Evolutionary conservation across 2,329 filamentous ascomycete genomes (phyloP).

Genomic region (Geosmithia putterillii): DNA sequence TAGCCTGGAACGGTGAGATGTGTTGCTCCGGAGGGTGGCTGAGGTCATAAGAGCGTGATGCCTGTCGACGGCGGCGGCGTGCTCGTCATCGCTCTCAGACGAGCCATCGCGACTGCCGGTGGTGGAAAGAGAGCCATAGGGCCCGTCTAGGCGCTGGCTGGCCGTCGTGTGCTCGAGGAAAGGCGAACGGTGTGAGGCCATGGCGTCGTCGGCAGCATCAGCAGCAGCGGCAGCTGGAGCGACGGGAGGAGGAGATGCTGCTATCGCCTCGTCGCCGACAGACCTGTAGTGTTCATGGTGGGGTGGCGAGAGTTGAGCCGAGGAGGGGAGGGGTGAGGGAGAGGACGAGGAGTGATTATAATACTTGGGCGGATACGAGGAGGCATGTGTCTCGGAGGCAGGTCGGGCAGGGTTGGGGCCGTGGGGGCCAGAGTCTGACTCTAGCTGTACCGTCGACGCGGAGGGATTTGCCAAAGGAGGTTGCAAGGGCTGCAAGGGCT

Average conservation of each 20-base stretch:
- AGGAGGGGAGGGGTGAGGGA: not conserved
- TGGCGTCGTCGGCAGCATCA: constrained; percentile 10
- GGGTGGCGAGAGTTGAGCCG: not conserved
- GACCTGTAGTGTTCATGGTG: constrained; percentile 1
- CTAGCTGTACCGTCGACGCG: not conserved
- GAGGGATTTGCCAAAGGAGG: not conserved
- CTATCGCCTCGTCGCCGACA: constrained; percentile 3
- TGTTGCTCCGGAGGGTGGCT: constrained; percentile 17
- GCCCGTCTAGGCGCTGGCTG: constrained; percentile 12
- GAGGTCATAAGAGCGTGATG: constrained; percentile 20
- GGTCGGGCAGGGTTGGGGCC: not conserved
- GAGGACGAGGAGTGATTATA: not conserved
- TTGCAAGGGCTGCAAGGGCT: constrained; percentile 1
- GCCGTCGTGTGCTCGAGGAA: constrained; percentile 17
- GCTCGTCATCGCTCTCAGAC: constrained; percentile 18
- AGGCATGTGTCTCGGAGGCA: not conserved
- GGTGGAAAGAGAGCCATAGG: constrained; percentile 24
- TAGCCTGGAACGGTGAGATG: constrained; percentile 15
- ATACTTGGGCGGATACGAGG: too few species aligned
- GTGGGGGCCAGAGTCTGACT: too few species aligned
- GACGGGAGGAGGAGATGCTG: not conserved
- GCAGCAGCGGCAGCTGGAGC: constrained; percentile 1
- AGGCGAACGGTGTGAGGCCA: constrained; percentile 21
- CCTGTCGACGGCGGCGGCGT: constrained; percentile 12
- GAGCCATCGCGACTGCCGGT: constrained; percentile 22